A percentile compares a stretch with the other conserved stretches of the same genome.
phyloP scores from a whole-genome alignment of 2,329 filamentous ascomycete genomes.

The Curvularia hawaiiensis region DNA sequence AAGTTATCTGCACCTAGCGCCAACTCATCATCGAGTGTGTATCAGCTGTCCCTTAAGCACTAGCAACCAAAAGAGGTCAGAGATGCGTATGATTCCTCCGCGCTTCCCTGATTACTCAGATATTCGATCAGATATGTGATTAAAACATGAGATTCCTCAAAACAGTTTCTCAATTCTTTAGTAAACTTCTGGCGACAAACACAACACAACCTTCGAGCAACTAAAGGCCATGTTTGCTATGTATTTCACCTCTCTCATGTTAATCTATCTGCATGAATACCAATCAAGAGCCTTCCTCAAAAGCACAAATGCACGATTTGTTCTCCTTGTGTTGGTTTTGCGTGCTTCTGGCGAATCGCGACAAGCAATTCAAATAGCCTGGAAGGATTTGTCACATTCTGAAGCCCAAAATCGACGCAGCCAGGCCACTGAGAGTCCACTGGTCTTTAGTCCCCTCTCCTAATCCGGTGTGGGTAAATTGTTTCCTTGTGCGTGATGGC shows the following conservation, averaged over 20 bases:
- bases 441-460: not conserved
- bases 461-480: slow-evolving; percentile 3
- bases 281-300: slow-evolving; percentile 1
- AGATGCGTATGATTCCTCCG: not conserved
- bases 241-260: not conserved
- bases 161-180: not conserved
- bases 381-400: slow-evolving; percentile 15
- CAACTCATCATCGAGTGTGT: too few species aligned
- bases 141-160: not conserved
- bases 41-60: not conserved
- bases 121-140: too few species aligned
- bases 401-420: slow-evolving; percentile 4
- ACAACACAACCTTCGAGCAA: not conserved
- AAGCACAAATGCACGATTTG: not conserved
- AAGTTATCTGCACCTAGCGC: too few species aligned
- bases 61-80: not conserved
- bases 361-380: not conserved
- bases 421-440: slow-evolving; percentile 3
- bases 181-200: not conserved
- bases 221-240: not conserved
- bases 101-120: too few species aligned
- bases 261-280: not conserved
- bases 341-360: slow-evolving; percentile 7
- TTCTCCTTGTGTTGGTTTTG: slow-evolving; percentile 2
- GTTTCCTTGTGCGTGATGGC: not conserved